Evolutionary conservation across 805 yeast species (phyloP), one percentile per base, ranked within the genome.

Genomic region (Barnettozyma sp.): DNA sequence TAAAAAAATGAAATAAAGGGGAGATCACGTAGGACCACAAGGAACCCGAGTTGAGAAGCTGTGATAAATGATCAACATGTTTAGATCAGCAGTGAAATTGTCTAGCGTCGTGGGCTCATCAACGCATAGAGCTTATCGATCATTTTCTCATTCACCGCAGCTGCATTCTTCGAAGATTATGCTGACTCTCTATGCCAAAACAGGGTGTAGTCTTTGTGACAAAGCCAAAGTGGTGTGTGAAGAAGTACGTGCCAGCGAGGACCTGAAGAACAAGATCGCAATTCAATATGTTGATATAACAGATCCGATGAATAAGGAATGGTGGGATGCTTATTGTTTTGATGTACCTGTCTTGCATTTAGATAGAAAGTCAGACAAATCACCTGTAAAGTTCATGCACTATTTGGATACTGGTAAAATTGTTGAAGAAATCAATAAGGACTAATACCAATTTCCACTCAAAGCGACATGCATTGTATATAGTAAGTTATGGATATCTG

Each of bases 301-400:
- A 54, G 62, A 66, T 19, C 74, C 76, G 0, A 68, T 70, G 35
- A 78, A 82, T 49, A 62, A 70, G 32, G 62, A 66, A 32, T 81
- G 85, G 78, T 80, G 77, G 67, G 83, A 80, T 34, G 65, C 68
- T 41, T 82, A 82, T 46, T 75, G 87, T 46, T 81, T 76, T 52
- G 94, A 82, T 50, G 80, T 82, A 6, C 94, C 94, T 0, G 94
- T 82, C 0, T 51, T 82, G 27, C 88, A 82, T 52, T 64, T 82
- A 7, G 78, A 77, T 46, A 62, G 76, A 39, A 60, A 52, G 1
- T 56, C 53, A 6, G 70, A 68, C 34, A 59, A 49, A 22, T 63
- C 69, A 30, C 68, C 78, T 3, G 66, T 70, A 5, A 77, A 75
- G 48, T 74, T 77, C 50, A 80, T 82, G 81, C 90, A 82, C 56